Conservation (phyloP, 2,329 filamentous ascomycete genomes). For the Fusarium clavum region DNA sequence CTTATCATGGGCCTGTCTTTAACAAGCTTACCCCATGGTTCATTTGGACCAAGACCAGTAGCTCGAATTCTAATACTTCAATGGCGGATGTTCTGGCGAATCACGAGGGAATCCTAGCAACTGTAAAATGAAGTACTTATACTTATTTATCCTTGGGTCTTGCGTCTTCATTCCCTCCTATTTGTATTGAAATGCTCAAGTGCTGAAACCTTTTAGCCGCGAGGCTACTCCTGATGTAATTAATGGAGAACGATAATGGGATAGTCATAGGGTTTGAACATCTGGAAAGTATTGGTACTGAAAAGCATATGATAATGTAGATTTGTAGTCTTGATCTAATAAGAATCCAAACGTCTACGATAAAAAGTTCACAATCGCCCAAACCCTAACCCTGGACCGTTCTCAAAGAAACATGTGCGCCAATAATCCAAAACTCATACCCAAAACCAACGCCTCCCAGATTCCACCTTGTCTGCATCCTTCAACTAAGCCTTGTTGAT, state of each 20-base stretch:
- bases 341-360: neutral
- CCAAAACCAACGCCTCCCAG: neutral
- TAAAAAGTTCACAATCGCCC: neutral
- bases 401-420: neutral
- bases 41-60: neutral
- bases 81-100: too few relatives aligned
- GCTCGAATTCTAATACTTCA: rapidly evolving
- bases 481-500: slow-evolving; percentile 19
- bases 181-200: neutral
- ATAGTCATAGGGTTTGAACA: too few relatives aligned
- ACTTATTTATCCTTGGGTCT: neutral
- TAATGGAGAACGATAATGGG: too few relatives aligned
- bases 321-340: neutral
- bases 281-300: neutral
- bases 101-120: too few relatives aligned
- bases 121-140: too few relatives aligned
- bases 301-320: neutral
- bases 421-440: neutral
- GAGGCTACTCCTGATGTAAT: too few relatives aligned
- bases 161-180: neutral
- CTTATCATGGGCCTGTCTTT: rapidly evolving
- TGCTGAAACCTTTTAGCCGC: too few relatives aligned
- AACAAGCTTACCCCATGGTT: neutral
- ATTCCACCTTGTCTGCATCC: neutral
- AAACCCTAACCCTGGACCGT: neutral